phyloP scores from a whole-genome alignment of 768 basidiomycete genomes.

The Thelephora aurantiotincta region DNA sequence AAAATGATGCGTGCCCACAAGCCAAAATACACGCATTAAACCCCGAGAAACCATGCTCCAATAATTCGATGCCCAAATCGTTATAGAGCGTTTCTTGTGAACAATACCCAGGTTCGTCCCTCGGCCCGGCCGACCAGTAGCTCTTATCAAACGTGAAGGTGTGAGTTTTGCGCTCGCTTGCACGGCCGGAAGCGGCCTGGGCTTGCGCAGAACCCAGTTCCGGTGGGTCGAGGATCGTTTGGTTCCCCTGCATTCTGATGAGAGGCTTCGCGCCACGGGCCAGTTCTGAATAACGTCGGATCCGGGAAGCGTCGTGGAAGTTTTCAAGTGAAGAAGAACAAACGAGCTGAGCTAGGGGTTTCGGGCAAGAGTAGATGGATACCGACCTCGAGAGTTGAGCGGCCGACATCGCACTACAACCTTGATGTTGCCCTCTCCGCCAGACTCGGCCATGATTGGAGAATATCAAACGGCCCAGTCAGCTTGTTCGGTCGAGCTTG shows the following conservation, averaged over 20 bases:
- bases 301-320: not conserved
- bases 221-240: slow-evolving; percentile 86
- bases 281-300: slow-evolving; percentile 42
- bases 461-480: not conserved
- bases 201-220: slow-evolving; percentile 50
- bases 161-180: slow-evolving; percentile 83
- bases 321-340: not conserved
- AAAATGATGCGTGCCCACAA: slow-evolving; percentile 48
- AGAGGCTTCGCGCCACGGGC: slow-evolving; percentile 88
- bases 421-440: slow-evolving; percentile 79
- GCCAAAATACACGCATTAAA: slow-evolving; percentile 99
- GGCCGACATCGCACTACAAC: slow-evolving; percentile 93
- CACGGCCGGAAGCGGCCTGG: slow-evolving; percentile 50
- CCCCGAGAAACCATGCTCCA: slow-evolving; percentile 91
- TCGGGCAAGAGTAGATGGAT: slow-evolving; percentile 3
- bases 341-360: not conserved
- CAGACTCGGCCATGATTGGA: slow-evolving; percentile 46
- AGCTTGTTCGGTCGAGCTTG: too few species aligned
- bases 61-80: slow-evolving; percentile 84
- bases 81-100: slow-evolving; percentile 91
- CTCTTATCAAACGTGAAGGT: slow-evolving; percentile 93
- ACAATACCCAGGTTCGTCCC: slow-evolving; percentile 84
- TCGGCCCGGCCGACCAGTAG: slow-evolving; percentile 89
- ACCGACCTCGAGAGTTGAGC: slow-evolving; percentile 84
- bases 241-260: slow-evolving; percentile 90